Base-by-base conservation (phyloP, 2,329 filamentous ascomycete species). In the Didymella exigua region DNA sequence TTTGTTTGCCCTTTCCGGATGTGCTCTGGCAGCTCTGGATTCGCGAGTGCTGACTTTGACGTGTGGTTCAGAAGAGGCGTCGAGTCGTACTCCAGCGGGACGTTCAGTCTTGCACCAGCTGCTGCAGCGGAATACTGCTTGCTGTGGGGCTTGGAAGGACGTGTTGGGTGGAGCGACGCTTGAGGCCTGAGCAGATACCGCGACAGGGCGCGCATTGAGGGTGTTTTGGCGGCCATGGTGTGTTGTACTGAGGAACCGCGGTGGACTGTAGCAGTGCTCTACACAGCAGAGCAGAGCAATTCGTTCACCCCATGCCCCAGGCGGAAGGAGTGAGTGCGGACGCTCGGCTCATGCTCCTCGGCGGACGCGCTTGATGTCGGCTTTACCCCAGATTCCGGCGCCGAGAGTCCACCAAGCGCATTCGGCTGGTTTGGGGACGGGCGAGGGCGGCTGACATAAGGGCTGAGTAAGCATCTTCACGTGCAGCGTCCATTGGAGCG, bases 61-160 rank as follows among this genome's bases (percentile, higher is more conserved):
- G 85, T 89, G 72, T 97, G 95, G 54, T 91, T 84, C 24, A 99
- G 84, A 34, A 98, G 78, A 13, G 91, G 84, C 1, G 89, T 96
- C 14, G 88, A 87, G 58, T 87, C 85, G 77, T 95, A 99, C 79
- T 98, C 93, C 65, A 91, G 86, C 6, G 93, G 90, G 42, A 91
- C 77, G 75, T 99, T 99, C 50, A 99, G 84, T 62, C 82, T 82
- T 54, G 84, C 83, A 43, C 75, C 76, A n/a, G 70, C 75, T 61
- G 70, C 81, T 8, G 71, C 71, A 9, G 80, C 75, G 18, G 84
- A 82, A 72, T 85, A 84, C 26, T 66, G 62, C 56, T 67, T 68
- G 54, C 27, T 51, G 19, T 61, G 61, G 23, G 53, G 21, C 16
- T 54, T 69, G 27, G 64, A 56, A 26, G 56, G 67, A 54, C 66